phyloP scores from a whole-genome alignment of 2,329 filamentous ascomycete species.

The Mycosphaerella sp. region DNA sequence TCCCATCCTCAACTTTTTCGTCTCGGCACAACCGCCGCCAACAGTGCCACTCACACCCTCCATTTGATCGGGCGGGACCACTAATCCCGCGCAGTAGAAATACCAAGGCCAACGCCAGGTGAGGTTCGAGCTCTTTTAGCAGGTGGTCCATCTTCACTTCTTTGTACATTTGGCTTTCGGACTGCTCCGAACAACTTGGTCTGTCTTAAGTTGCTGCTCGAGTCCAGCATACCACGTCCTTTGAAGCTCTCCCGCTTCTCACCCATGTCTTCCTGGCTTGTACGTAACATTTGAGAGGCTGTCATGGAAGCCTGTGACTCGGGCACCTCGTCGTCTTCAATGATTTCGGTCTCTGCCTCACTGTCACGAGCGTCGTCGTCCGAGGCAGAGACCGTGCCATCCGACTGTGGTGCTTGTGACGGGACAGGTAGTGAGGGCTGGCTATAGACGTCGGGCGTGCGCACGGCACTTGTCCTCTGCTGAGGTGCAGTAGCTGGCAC shows the following conservation, averaged over 20 bases:
- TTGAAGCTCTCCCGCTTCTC: constrained; percentile 35
- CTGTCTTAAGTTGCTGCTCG: constrained; percentile 41
- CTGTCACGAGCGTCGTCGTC: constrained; percentile 42
- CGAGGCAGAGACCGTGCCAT: constrained; percentile 71
- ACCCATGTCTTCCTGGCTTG: constrained; percentile 42
- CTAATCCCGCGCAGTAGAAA: constrained; percentile 25
- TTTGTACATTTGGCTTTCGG: constrained; percentile 48
- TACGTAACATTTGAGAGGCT: constrained; percentile 57
- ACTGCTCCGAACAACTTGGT: constrained; percentile 58
- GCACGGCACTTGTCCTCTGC: constrained; percentile 34
- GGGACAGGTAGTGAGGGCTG: constrained; percentile 22
- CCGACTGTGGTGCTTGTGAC: constrained; percentile 19
- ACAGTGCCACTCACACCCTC: background rate
- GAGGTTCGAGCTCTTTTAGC: constrained; percentile 48
- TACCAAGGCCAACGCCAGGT: constrained; percentile 31
- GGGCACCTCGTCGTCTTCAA: constrained; percentile 58
- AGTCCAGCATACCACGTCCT: constrained; percentile 30
- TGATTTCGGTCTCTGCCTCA: constrained; percentile 54
- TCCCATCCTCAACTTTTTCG: background rate
- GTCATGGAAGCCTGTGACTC: constrained; percentile 73
- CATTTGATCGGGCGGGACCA: background rate
- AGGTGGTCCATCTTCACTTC: constrained; percentile 30
- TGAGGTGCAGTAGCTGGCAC: constrained; percentile 51
- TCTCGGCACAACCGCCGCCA: background rate
- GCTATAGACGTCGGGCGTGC: constrained; percentile 35